A percentile compares a stretch with the other conserved stretches of the same genome.
Conservation (phyloP, 2,329 filamentous ascomycete genomes). For the Ceratocystis cubensis region DNA sequence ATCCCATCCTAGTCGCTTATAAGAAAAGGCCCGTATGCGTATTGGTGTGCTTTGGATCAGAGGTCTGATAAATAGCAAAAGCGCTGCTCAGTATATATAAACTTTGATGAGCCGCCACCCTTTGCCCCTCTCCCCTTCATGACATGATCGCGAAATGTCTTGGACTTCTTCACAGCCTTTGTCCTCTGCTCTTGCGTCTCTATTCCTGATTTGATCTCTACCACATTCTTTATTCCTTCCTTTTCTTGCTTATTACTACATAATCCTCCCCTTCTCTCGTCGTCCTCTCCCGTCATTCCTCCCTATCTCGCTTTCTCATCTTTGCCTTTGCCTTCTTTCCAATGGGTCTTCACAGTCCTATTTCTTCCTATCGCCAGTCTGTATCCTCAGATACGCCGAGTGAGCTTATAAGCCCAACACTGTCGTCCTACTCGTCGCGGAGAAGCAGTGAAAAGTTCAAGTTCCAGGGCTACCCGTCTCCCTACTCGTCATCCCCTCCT, state of each 20-base stretch:
- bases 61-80: neutral
- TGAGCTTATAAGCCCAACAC: slow-evolving; percentile 4
- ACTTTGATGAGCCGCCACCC: slow-evolving; percentile 2
- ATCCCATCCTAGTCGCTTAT: slow-evolving; percentile 6
- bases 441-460: slow-evolving; percentile 6
- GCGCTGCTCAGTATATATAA: neutral
- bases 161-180: slow-evolving; percentile 3
- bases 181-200: neutral
- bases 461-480: slow-evolving; percentile 6
- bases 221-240: neutral
- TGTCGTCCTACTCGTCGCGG: slow-evolving; percentile 4
- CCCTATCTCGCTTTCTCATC: neutral
- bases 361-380: slow-evolving; percentile 5
- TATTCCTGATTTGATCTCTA: too few relatives aligned
- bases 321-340: neutral
- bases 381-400: neutral
- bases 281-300: neutral
- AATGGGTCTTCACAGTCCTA: slow-evolving; percentile 8
- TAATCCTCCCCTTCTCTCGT: neutral
- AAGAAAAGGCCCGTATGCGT: slow-evolving; percentile 2
- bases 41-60: neutral
- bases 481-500: neutral
- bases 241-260: neutral
- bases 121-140: neutral
- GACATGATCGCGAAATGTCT: slow-evolving; percentile 6